Base-by-base conservation (phyloP, 1,139 yeast species). In the Ogataea hybrid region DNA sequence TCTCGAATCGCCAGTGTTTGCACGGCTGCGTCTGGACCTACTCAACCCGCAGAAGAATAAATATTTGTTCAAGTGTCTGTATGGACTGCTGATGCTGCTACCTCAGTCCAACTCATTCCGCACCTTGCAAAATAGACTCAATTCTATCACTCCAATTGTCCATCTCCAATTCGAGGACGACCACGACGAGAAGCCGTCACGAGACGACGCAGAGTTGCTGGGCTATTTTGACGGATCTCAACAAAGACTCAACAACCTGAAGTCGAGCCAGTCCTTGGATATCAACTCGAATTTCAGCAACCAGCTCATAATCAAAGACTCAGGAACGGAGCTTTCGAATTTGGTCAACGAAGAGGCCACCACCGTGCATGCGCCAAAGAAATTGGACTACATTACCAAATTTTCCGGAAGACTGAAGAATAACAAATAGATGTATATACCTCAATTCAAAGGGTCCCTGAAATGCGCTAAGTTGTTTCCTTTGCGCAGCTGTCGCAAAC, bases 91-190 rank as follows among this genome's bases (percentile, higher is more conserved):
- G 46, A 94, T 94, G 99, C 73, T 94, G 5, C 67, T 94, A 41
- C 99, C 99, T 0, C 99, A 94, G 61, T 87, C 97, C 0, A 77
- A 88, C n/a, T 96, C 98, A 0, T 94, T 88, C 62, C 80, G 77
- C 17, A 80, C 86, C 0, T 71, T 94, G 49, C 83, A 84, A 50
- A 87, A 84, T 58, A 71, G 99, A 47, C 71, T 92, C 41, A 77
- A 77, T 43, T 72, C 86, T 32, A 75, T 77, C 32, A 66, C 75
- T 0, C 59, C 63, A 16, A 51, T 58, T 11, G 47, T 53, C 11
- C 56, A 50, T 31, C 38, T 57, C 14, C 58, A 54, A 14, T 31
- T 54, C 11, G 51, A 49, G 9, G 45, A 43, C 25, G 41, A 30
- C 6, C 42, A 27, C 18, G 42, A 39, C 14, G 37, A 42, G 2